These are phyloP conservation scores for Pseudocercospora eumusae DNA, from an alignment of 2,329 filamentous ascomycete species.

Conservation along the genomic window DNA sequence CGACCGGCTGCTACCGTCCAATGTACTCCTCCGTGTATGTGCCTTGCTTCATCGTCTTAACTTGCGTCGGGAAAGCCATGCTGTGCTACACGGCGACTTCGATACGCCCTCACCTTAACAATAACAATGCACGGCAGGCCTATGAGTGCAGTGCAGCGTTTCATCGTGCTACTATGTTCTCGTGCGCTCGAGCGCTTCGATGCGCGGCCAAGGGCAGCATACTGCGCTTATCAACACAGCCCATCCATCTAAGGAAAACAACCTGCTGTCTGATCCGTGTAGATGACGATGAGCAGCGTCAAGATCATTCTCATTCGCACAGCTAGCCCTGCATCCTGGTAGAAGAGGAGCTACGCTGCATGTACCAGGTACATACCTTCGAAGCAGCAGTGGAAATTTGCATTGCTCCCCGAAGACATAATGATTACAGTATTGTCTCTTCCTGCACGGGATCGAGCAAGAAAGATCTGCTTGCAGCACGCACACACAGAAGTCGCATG, in stretches of 20 bases:
- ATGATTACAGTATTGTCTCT: background rate
- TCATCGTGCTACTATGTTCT: background rate
- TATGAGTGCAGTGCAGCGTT: background rate
- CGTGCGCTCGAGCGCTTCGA: background rate
- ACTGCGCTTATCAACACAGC: background rate
- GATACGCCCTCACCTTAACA: background rate
- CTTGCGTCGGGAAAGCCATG: background rate
- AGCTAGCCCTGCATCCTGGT: background rate
- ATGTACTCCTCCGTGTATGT: slow-evolving; percentile 10
- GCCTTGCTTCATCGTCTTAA: slow-evolving; percentile 14
- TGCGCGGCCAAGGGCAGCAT: background rate
- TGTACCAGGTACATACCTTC: slow-evolving; percentile 1
- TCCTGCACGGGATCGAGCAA: background rate
- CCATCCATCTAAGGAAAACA: background rate
- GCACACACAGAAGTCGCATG: background rate
- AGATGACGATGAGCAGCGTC: slow-evolving; percentile 1
- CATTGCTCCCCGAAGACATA: background rate
- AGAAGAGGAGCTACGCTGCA: background rate
- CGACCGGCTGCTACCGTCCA: no score
- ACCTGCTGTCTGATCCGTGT: background rate
- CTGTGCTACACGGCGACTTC: slow-evolving; percentile 7
- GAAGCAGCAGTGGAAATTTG: background rate
- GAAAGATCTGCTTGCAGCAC: background rate
- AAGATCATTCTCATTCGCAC: background rate
- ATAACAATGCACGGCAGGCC: background rate